Evolutionary conservation across 129 eudicot species (phyloP).

Genomic region (Arctium lappa): DNA sequence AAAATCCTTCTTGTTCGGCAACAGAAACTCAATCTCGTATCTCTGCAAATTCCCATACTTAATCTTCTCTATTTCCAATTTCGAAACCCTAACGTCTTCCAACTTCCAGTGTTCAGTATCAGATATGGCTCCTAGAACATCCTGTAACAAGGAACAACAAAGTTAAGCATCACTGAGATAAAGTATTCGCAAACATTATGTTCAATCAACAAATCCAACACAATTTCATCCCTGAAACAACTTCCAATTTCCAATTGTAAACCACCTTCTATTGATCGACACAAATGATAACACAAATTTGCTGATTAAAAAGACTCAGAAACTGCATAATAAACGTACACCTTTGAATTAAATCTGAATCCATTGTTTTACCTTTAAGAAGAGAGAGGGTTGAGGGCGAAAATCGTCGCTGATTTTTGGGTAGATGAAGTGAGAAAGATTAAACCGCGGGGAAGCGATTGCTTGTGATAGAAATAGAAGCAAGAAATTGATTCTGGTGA

Average conservation of each 20-base stretch:
- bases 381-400: constrained; percentile 51
- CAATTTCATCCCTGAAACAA: neutral
- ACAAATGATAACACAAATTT: neutral
- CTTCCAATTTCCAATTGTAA: neutral
- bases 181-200: neutral
- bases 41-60: constrained; percentile 45
- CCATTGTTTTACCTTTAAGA: constrained; percentile 39
- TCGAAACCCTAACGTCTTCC: constrained; percentile 54
- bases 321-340: neutral
- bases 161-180: neutral
- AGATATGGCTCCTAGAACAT: constrained; percentile 45
- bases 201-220: neutral
- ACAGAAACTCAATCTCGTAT: constrained; percentile 47
- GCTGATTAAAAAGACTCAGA: neutral
- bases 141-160: constrained; percentile 31
- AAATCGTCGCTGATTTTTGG: constrained; percentile 48
- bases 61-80: constrained; percentile 47
- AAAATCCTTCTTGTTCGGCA: constrained; percentile 44
- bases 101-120: constrained; percentile 47
- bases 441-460: constrained; percentile 39
- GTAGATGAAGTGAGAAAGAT: constrained; percentile 64
- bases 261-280: neutral
- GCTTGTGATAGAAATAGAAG: constrained; percentile 24
- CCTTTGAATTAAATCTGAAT: constrained; percentile 3
- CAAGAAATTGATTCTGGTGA: constrained; percentile 18